Evolutionary conservation across 2,329 filamentous ascomycete genomes (phyloP).

Genomic region (Hypoxylon sp.): DNA sequence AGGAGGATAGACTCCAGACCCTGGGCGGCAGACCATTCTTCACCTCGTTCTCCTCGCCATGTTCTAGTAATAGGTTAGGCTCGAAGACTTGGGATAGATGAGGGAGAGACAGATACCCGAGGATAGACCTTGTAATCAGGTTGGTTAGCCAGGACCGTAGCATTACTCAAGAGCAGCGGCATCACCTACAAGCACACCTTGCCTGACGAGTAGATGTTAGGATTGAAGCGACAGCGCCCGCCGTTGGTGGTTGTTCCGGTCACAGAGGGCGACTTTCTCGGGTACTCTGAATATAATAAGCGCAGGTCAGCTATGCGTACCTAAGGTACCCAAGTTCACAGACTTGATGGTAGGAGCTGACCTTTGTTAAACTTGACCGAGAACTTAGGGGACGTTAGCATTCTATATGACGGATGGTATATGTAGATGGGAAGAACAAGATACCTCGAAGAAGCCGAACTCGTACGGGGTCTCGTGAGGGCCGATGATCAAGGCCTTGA

Average conservation of each 20-base stretch:
- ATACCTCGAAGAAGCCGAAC: slow-evolving; percentile 94
- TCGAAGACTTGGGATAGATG: slow-evolving; percentile 9
- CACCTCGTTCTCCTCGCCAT: slow-evolving; percentile 88
- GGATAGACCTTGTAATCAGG: slow-evolving; percentile 70
- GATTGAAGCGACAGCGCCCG: slow-evolving; percentile 91
- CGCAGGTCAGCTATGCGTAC: slow-evolving; percentile 16
- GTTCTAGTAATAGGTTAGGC: slow-evolving; percentile 64
- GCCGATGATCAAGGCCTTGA: slow-evolving; percentile 88
- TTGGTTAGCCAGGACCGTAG: slow-evolving; percentile 26
- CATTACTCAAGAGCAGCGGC: slow-evolving; percentile 9
- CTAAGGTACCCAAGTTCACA: slow-evolving; percentile 7
- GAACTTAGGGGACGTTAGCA: slow-evolving; percentile 65
- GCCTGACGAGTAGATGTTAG: slow-evolving; percentile 91
- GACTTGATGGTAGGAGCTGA: slow-evolving; percentile 47
- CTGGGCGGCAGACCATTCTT: slow-evolving; percentile 96
- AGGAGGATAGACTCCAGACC: slow-evolving; percentile 92
- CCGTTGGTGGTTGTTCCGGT: slow-evolving; percentile 83
- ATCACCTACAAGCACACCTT: slow-evolving; percentile 86
- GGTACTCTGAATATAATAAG: slow-evolving; percentile 74
- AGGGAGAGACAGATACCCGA: slow-evolving; percentile 67
- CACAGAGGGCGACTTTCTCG: slow-evolving; percentile 68
- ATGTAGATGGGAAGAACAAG: slow-evolving; percentile 35
- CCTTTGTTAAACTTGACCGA: slow-evolving; percentile 78
- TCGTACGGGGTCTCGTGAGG: slow-evolving; percentile 96
- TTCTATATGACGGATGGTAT: background rate